Conservation (phyloP, 2,329 filamentous ascomycete species). For the Trichophyton benhamiae region DNA sequence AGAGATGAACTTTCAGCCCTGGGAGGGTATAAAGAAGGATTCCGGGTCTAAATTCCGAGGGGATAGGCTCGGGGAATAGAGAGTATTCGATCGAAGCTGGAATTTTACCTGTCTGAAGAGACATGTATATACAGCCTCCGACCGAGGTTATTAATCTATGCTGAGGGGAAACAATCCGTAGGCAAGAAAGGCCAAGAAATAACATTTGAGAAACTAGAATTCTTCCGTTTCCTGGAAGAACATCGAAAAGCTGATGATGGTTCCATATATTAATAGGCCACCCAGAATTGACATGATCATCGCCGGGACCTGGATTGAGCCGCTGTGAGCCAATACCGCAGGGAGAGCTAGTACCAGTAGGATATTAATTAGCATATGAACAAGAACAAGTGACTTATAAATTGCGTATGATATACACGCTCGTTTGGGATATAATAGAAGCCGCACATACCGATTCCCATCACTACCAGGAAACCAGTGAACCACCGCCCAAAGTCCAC, state of each 20-base stretch:
- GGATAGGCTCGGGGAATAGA: background rate
- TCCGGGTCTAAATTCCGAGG: background rate
- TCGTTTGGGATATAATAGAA: background rate
- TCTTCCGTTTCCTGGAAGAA: conserved; percentile 98
- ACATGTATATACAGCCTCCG: background rate
- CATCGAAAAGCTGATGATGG: conserved; percentile 94
- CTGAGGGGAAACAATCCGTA: background rate
- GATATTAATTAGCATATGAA: background rate
- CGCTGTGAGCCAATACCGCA: conserved; percentile 73
- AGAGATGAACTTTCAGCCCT: background rate
- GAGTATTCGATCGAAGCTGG: background rate
- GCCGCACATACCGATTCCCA: conserved; percentile 77
- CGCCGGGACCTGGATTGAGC: conserved; percentile 67
- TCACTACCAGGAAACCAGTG: conserved; percentile 90
- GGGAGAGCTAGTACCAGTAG: conserved; percentile 57
- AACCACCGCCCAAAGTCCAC: conserved; percentile 87
- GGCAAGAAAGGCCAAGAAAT: background rate
- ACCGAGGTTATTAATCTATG: background rate
- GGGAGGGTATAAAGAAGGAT: background rate
- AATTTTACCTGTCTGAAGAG: background rate
- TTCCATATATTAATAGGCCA: conserved; percentile 89
- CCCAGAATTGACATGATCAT: conserved; percentile 94
- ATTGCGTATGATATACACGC: background rate
- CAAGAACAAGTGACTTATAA: background rate
- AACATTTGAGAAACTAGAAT: conserved; percentile 39